Conservation (phyloP, 2,329 filamentous ascomycete species). For the Verruconis gallopava region DNA sequence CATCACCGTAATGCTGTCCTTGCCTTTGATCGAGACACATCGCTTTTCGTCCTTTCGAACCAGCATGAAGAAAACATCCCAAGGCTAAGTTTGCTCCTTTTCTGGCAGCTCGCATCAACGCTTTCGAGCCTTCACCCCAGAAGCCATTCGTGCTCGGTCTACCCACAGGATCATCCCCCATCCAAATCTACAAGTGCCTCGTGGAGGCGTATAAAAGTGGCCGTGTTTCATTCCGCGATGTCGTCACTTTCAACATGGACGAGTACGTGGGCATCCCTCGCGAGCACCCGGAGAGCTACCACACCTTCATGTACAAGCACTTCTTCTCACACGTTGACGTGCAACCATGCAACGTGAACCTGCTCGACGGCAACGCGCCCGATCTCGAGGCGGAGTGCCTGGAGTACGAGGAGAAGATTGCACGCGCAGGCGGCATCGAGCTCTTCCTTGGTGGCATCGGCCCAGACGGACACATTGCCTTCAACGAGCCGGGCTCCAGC, state of each 20-base stretch:
- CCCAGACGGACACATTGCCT: constrained; percentile 77
- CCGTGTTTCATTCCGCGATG: constrained; percentile 73
- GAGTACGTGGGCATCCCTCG: constrained; percentile 76
- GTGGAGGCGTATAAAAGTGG: constrained; percentile 59
- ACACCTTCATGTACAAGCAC: constrained; percentile 87
- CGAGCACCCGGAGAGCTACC: constrained; percentile 75
- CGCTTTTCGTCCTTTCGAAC: not conserved
- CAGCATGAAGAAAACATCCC: too few species aligned
- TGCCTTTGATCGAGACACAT: constrained; percentile 2
- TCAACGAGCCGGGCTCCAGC: constrained; percentile 79
- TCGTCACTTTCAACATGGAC: constrained; percentile 90
- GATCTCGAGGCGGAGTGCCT: constrained; percentile 67
- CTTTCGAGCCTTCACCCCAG: constrained; percentile 57
- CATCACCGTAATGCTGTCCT: not conserved
- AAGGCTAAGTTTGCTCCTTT: constrained; percentile 5
- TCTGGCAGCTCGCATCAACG: constrained; percentile 61
- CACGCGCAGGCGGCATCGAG: constrained; percentile 63
- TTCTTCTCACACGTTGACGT: constrained; percentile 82
- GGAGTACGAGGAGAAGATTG: constrained; percentile 68
- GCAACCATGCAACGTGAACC: constrained; percentile 69
- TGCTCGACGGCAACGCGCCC: constrained; percentile 66
- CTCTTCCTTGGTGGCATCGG: constrained; percentile 77
- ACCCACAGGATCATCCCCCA: constrained; percentile 70
- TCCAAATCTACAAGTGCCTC: constrained; percentile 63
- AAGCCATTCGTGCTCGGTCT: constrained; percentile 73